These are phyloP conservation scores for Glycine soja DNA, from an alignment of 306 rosid genomes.

Conservation along the genomic window DNA sequence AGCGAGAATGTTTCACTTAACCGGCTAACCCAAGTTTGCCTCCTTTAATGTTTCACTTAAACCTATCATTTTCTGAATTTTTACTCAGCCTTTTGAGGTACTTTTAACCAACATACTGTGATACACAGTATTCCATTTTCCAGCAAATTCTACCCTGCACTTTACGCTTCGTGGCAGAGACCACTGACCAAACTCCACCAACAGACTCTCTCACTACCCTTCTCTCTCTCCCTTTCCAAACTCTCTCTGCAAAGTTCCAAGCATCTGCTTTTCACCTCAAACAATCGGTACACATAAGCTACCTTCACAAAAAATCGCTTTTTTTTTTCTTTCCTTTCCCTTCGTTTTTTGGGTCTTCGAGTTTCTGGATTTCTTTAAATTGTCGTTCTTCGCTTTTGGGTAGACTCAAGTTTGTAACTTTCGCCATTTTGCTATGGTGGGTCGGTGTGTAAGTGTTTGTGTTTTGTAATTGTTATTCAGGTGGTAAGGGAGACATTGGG, in stretches of 20 bases:
- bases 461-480: constrained; percentile 43
- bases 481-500: constrained; percentile 85
- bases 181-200: constrained; percentile 35
- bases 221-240: constrained; percentile 62
- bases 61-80: too few relatives aligned
- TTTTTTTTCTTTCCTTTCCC: too few relatives aligned
- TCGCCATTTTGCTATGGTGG: constrained; percentile 6
- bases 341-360: background rate
- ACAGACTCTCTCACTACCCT: constrained; percentile 55
- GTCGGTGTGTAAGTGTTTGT: constrained; percentile 32
- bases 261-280: constrained; percentile 62
- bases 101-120: too few relatives aligned
- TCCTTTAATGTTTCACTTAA: too few relatives aligned
- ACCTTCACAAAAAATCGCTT: too few relatives aligned
- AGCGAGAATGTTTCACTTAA: too few relatives aligned
- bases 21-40: too few relatives aligned
- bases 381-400: constrained; percentile 26
- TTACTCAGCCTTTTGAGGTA: too few relatives aligned
- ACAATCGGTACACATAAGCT: constrained; percentile 59
- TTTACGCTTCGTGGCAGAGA: constrained; percentile 54
- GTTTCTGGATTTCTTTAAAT: constrained; percentile 25
- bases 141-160: too few relatives aligned
- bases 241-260: constrained; percentile 54
- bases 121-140: too few relatives aligned
- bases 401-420: constrained; percentile 42